Evolutionary conservation across 2,329 filamentous ascomycete species (phyloP).

Genomic region (Penicillium polonicum): DNA sequence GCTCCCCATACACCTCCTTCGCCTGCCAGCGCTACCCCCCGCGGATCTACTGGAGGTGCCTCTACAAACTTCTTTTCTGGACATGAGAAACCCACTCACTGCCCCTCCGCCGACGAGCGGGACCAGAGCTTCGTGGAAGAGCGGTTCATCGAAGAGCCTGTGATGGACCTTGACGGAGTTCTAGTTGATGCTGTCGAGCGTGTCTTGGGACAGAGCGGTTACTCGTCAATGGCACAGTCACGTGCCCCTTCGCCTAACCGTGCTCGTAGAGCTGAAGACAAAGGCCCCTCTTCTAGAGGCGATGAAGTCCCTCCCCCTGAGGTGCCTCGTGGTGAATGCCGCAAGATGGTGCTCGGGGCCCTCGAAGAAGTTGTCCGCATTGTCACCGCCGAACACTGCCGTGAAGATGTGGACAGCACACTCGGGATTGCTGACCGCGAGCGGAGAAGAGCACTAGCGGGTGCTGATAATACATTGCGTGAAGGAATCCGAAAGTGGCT

Average conservation of each 20-base stretch:
- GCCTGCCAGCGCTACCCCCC: constrained; percentile 25
- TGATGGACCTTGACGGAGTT: constrained; percentile 59
- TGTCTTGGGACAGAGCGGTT: constrained; percentile 48
- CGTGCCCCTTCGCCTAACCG: constrained; percentile 43
- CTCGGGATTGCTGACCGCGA: constrained; percentile 34
- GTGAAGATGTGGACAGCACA: constrained; percentile 39
- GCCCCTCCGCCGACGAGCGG: constrained; percentile 18
- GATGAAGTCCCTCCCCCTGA: constrained; percentile 39
- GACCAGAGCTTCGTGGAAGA: constrained; percentile 46
- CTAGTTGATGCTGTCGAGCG: constrained; percentile 59
- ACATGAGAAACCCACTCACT: constrained; percentile 25
- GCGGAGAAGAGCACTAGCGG: constrained; percentile 32
- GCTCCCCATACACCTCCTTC: constrained; percentile 23
- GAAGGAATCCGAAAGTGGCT: constrained; percentile 60
- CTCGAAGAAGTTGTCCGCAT: constrained; percentile 57
- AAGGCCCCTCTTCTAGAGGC: constrained; percentile 22
- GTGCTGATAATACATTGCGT: constrained; percentile 52
- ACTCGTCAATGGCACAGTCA: constrained; percentile 43
- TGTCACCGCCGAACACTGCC: constrained; percentile 51
- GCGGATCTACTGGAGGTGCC: constrained; percentile 26
- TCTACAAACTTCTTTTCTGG: constrained; percentile 30
- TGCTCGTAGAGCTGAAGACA: constrained; percentile 34
- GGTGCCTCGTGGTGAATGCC: constrained; percentile 53
- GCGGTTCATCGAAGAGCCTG: constrained; percentile 52
- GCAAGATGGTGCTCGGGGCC: constrained; percentile 55